Percentiles rank a stretch among this genome's conserved stretches.
Evolutionary conservation across 805 yeast genomes (phyloP).

Genomic region (Sporopachydermia lactativora): DNA sequence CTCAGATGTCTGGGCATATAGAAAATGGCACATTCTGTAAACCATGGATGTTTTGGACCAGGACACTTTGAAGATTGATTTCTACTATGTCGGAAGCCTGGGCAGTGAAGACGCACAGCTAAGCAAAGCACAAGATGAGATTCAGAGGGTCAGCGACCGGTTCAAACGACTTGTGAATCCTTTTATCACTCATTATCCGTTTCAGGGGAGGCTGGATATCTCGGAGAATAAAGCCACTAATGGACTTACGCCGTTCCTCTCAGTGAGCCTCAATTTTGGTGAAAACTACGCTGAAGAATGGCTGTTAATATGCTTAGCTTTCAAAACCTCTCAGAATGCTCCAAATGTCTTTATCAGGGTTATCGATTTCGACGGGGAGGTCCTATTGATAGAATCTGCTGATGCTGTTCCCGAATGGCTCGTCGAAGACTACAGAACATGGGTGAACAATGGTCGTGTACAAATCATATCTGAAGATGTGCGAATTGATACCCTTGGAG

Average conservation of each 20-base stretch:
- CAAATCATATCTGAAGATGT: background rate
- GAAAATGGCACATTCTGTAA: too few species aligned
- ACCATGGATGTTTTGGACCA: background rate
- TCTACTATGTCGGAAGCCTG: background rate
- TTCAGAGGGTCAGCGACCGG: background rate
- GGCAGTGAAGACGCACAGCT: background rate
- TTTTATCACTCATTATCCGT: background rate
- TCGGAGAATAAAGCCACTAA: background rate
- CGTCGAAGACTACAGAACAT: constrained; percentile 27
- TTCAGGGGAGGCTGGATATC: background rate
- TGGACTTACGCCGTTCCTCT: background rate
- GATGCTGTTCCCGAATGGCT: constrained; percentile 34
- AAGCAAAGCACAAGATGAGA: background rate
- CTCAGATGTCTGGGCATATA: too few species aligned
- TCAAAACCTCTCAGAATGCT: background rate
- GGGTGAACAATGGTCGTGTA: constrained; percentile 1
- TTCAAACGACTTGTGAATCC: background rate
- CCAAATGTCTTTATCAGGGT: constrained; percentile 7
- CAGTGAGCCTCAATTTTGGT: background rate
- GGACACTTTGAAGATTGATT: background rate
- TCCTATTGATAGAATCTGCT: constrained; percentile 34
- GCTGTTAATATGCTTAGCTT: background rate
- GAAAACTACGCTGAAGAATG: constrained; percentile 1
- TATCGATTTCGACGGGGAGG: constrained; percentile 43
- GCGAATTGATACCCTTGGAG: background rate